Conservation (phyloP, 495 filamentous ascomycete genomes). For the Hyaloscypha variabilis region DNA sequence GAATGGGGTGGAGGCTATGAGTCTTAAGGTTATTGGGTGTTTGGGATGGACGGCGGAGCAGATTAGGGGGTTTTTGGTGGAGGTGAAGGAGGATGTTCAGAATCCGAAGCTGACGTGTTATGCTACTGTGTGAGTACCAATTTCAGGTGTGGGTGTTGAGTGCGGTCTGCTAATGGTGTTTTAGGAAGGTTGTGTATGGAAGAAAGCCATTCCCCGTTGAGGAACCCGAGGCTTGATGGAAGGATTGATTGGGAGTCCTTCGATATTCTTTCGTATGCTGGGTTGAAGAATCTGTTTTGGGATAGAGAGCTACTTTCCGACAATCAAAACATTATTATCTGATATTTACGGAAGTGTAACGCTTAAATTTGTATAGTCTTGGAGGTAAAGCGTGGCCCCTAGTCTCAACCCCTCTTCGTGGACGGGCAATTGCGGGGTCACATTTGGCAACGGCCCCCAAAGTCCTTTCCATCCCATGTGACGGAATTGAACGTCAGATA, state of each 20-base stretch:
- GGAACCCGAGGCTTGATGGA: not conserved
- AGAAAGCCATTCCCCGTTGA: slow-evolving; percentile 7
- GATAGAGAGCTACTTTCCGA: too few species aligned
- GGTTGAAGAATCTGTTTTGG: too few species aligned
- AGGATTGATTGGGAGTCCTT: not conserved
- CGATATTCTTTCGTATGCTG: not conserved
- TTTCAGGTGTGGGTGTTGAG: not conserved
- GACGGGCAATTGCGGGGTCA: too few species aligned
- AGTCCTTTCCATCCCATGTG: too few species aligned
- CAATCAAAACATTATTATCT: too few species aligned
- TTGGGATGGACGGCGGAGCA: slow-evolving; percentile 48
- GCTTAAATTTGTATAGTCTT: too few species aligned
- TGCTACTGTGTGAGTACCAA: slow-evolving; percentile 22
- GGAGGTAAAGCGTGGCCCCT: too few species aligned
- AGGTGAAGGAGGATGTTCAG: slow-evolving; percentile 47
- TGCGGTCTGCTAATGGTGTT: not conserved
- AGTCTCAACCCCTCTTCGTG: too few species aligned
- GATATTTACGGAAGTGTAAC: too few species aligned
- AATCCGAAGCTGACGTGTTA: slow-evolving; percentile 50
- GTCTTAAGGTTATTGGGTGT: slow-evolving; percentile 27
- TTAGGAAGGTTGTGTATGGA: slow-evolving; percentile 20
- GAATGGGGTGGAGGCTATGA: slow-evolving; percentile 24
- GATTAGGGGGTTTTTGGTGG: slow-evolving; percentile 48
- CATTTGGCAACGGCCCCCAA: too few species aligned
- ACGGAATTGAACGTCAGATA: too few species aligned